Conservation (phyloP, 1,284 basidiomycete species). For the Apiotrichum veenhuisii region DNA sequence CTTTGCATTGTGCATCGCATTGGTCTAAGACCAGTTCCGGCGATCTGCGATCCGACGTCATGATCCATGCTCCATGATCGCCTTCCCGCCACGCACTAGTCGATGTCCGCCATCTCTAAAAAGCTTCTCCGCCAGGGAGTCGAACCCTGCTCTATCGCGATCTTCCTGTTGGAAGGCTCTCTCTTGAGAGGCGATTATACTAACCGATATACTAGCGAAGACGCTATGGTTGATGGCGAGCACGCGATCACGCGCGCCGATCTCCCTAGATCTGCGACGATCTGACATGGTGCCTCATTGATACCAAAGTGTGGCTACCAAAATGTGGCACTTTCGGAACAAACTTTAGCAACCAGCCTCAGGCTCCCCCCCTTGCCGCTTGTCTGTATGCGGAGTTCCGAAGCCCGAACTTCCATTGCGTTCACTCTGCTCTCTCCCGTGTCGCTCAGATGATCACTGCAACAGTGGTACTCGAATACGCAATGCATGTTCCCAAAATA, state of each 20-base stretch:
- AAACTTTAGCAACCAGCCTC: too few relatives aligned
- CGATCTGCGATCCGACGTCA: too few relatives aligned
- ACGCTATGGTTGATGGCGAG: background rate
- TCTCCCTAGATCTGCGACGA: background rate
- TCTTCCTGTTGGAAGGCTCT: background rate
- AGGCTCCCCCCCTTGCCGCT: background rate
- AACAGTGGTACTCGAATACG: background rate
- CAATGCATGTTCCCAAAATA: slow-evolving; percentile 1
- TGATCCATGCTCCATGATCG: too few relatives aligned
- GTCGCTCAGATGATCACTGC: too few relatives aligned
- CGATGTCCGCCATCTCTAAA: background rate
- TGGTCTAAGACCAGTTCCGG: too few relatives aligned
- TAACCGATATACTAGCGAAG: background rate
- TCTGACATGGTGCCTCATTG: background rate
- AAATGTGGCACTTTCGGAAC: too few relatives aligned
- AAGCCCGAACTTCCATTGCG: too few relatives aligned
- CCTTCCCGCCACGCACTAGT: too few relatives aligned
- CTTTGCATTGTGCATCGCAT: too few relatives aligned
- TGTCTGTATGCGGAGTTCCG: too few relatives aligned
- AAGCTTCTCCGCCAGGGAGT: background rate
- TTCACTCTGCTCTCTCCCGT: too few relatives aligned
- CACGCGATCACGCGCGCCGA: background rate
- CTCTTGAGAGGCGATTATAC: background rate
- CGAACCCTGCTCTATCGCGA: background rate
- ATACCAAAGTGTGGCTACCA: too few relatives aligned